Evolutionary conservation across 1,284 basidiomycete genomes (phyloP).

Genomic region (Pisolithus thermaeus): DNA sequence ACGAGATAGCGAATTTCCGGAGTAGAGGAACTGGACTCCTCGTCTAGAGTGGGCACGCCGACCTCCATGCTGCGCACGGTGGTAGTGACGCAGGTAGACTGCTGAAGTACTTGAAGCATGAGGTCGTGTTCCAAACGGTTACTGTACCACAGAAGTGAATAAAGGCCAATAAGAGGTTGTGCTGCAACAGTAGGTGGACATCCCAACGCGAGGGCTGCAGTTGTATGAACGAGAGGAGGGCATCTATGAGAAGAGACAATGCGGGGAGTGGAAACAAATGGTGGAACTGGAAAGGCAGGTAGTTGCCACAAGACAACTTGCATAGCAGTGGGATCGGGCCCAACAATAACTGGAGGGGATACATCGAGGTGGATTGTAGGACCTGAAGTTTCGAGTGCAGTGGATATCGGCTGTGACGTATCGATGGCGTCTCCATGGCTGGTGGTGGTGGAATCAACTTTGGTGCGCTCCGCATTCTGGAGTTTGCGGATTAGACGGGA

Average conservation of each 20-base stretch:
- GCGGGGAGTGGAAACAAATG: background rate
- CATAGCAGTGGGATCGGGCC: background rate
- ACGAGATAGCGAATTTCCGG: background rate
- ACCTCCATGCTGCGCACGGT: background rate
- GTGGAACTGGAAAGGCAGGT: background rate
- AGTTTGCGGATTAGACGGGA: slow-evolving; percentile 3
- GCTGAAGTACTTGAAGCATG: background rate
- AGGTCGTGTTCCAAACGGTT: background rate
- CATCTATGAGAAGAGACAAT: background rate
- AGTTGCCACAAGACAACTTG: slow-evolving; percentile 1
- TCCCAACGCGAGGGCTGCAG: background rate
- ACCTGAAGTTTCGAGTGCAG: background rate
- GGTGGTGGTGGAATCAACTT: background rate
- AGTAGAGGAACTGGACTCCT: background rate
- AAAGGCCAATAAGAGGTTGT: background rate
- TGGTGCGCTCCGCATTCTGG: background rate
- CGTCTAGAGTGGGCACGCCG: background rate
- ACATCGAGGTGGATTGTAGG: background rate
- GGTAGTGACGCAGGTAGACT: background rate
- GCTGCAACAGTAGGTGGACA: background rate
- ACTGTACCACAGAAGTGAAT: background rate
- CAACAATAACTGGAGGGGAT: background rate
- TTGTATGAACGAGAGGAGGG: background rate
- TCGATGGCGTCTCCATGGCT: background rate
- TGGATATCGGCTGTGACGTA: background rate